phyloP scores from a whole-genome alignment of 2,329 filamentous ascomycete species.

The Talaromyces sp. region DNA sequence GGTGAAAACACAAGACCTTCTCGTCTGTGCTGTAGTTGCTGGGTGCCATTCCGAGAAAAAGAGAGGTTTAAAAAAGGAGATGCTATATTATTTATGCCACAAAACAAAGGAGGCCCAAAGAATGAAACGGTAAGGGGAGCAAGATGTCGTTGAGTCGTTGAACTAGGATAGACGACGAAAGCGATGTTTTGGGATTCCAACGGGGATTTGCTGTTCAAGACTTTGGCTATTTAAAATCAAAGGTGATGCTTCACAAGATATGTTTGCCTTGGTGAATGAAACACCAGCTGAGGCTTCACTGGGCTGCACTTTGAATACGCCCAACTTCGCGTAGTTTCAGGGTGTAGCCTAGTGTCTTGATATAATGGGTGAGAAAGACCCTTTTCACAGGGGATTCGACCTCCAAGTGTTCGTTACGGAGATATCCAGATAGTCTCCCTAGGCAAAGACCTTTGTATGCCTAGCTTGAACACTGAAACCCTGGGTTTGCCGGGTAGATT shows the following conservation, averaged over 20 bases:
- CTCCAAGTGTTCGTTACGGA: background rate
- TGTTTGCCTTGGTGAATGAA: too few species aligned
- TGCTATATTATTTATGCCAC: background rate
- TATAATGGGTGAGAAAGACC: background rate
- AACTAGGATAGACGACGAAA: too few species aligned
- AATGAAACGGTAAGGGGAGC: background rate
- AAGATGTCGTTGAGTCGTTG: background rate
- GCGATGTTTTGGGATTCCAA: too few species aligned
- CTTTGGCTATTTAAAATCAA: too few species aligned
- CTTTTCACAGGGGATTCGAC: background rate
- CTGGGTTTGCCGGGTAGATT: background rate
- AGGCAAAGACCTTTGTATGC: background rate
- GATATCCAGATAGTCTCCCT: background rate
- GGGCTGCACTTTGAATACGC: too few species aligned
- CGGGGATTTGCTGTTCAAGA: too few species aligned
- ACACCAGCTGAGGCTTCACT: too few species aligned
- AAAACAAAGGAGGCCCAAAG: too few species aligned
- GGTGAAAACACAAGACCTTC: slow-evolving; percentile 94
- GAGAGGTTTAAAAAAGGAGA: background rate
- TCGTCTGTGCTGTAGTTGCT: slow-evolving; percentile 71
- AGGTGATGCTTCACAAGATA: too few species aligned
- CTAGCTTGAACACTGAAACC: background rate
- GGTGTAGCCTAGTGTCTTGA: too few species aligned
- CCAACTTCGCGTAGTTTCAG: too few species aligned
- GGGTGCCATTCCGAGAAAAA: slow-evolving; percentile 44